Conservation (phyloP, 345 rosid genomes). For the sweet orange (Citrus sinensis) region DVS_A1.0 CM039169.1:30283001-30283500, state of each 20-base stretch:
- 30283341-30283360: background rate
- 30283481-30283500: conserved; percentile 13
- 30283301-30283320: conserved; percentile 7
- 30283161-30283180: no score
- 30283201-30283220: background rate
- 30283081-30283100: background rate
- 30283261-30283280: no score
- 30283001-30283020: background rate
- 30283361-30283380: conserved; percentile 9
- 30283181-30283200: background rate
- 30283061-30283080: background rate
- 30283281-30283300: background rate
- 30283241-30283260: no score
- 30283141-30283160: background rate
- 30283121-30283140: background rate
- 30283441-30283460: conserved; percentile 19
- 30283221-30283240: background rate
- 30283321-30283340: background rate
- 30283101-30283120: background rate
- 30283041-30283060: background rate
- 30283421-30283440: conserved; percentile 19
- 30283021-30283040: background rate
- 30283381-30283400: conserved; percentile 4
- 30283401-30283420: conserved; percentile 33
- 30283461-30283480: background rate